A percentile compares a stretch with the other conserved stretches of the same genome.
Conservation (phyloP, 2,329 filamentous ascomycete species). For the Paraphaeosphaeria minitans region DNA sequence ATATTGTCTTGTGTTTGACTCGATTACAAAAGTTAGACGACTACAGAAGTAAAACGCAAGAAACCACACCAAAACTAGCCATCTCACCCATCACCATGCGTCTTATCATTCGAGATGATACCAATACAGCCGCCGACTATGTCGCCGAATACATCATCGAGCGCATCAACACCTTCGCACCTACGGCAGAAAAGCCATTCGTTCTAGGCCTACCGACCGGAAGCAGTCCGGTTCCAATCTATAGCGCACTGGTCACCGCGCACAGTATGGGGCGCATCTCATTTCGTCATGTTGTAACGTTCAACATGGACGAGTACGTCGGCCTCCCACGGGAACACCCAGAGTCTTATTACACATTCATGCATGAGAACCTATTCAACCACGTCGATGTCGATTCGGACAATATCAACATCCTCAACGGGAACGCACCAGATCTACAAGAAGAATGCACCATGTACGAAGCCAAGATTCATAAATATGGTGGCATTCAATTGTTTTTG, state of each 20-base stretch:
- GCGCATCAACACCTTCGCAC: slow-evolving; percentile 77
- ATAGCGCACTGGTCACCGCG: slow-evolving; percentile 73
- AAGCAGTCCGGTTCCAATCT: slow-evolving; percentile 78
- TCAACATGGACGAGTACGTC: slow-evolving; percentile 95
- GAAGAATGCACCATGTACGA: slow-evolving; percentile 81
- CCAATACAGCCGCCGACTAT: slow-evolving; percentile 70
- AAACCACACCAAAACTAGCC: slow-evolving; percentile 23
- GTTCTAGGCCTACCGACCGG: slow-evolving; percentile 84
- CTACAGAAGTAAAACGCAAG: background rate
- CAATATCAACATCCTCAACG: slow-evolving; percentile 84
- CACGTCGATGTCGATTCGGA: slow-evolving; percentile 79
- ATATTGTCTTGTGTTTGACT: background rate
- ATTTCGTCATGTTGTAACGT: slow-evolving; percentile 86
- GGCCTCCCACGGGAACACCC: slow-evolving; percentile 81
- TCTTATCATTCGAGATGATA: slow-evolving; percentile 80
- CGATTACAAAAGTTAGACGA: background rate
- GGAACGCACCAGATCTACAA: slow-evolving; percentile 75
- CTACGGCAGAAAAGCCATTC: slow-evolving; percentile 74
- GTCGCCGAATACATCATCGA: slow-evolving; percentile 81
- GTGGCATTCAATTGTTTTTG: slow-evolving; percentile 85
- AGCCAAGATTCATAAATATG: slow-evolving; percentile 72
- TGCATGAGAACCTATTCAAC: slow-evolving; percentile 91
- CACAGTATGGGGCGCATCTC: slow-evolving; percentile 77
- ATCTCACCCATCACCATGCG: slow-evolving; percentile 62
- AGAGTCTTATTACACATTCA: slow-evolving; percentile 87